Base-by-base conservation (phyloP, 23 red algal genomes). In the Gracilariopsis chorda region DNA sequence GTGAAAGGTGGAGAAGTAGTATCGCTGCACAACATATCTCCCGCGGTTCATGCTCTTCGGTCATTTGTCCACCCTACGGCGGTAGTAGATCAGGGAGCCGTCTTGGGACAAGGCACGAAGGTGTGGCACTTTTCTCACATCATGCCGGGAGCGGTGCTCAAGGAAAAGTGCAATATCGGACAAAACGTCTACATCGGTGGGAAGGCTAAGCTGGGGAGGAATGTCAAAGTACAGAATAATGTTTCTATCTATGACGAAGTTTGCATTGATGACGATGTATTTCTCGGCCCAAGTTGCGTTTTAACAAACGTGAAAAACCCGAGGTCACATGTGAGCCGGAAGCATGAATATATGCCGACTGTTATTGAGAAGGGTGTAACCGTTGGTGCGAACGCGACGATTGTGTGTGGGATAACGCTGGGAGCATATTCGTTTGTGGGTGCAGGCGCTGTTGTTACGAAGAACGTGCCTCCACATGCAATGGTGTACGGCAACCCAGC, bases 121-220 rank as follows among this genome's bases (percentile, higher is more conserved):
- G 71, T 95, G 20, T 95, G 93, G 93, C 93, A 95, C 51, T 95
- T 88, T 71, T 58, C 74, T 28, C 93, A 95, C 51, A 73, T 95
- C 19, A 82, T 80, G 84, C 27, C 85, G 8, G 93, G 77, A 20
- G 93, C 93, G 10, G 23, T 10, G 28, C 4, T 95, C 16, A 77
- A 86, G 28, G 32, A 20, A 13, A 21, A 34, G 11, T 88, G 71
- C 28, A 90, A 76, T 53, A 48, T 95, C 53, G 93, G 93, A 25
- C 93, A 95, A 67, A 88, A 88, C 51, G 93, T 95, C 10, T 95
- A 84, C 48, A 82, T 95, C 27, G 93, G 73, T 10, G 73, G 74
- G 7, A 27, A 43, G 19, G 75, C 84, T n/a, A 44, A 29, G 7
- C 48, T 95, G n/a, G 93, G 93, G 0, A 43, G 59, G 34, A 73